Conservation (phyloP, 169 alveolate genomes). For the Sarcocystis neurona region DNA sequence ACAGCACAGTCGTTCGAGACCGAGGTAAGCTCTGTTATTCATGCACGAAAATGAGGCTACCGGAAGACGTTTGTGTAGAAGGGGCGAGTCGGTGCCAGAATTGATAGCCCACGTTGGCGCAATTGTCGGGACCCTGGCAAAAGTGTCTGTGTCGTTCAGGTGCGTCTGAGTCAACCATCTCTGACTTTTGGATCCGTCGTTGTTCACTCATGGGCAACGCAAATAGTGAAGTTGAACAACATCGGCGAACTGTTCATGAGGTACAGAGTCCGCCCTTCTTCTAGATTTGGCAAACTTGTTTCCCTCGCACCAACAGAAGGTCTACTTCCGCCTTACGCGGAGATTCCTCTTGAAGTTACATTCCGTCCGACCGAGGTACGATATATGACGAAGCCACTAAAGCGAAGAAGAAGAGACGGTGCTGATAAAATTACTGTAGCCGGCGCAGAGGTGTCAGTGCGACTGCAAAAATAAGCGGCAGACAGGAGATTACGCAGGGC, state of each 20-base stretch:
- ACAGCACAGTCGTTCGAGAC: conserved; percentile 60
- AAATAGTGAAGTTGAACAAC: conserved; percentile 61
- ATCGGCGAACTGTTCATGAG: conserved; percentile 65
- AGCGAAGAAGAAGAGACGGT: no score
- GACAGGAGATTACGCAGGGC: no score
- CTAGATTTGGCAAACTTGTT: neutral
- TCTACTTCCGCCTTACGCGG: conserved; percentile 53
- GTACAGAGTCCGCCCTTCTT: conserved; percentile 55
- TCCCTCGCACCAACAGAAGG: conserved; percentile 61
- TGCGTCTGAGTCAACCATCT: conserved; percentile 57
- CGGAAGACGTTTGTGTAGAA: no score
- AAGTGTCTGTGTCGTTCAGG: neutral
- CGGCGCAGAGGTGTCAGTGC: no score
- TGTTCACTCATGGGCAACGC: conserved; percentile 61
- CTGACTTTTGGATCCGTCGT: conserved; percentile 66
- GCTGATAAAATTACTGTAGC: no score
- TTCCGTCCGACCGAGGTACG: conserved; percentile 54
- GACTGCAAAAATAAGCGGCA: no score
- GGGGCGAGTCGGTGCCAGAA: no score
- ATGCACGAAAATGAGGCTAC: no score
- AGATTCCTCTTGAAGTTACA: conserved; percentile 43
- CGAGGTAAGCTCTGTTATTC: no score
- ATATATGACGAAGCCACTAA: no score
- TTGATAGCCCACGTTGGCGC: no score
- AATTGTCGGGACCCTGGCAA: neutral